Evolutionary conservation across 2,329 filamentous ascomycete species (phyloP), one percentile per base, ranked within the genome.

Genomic region (Penicillium sclerotigenum): DNA sequence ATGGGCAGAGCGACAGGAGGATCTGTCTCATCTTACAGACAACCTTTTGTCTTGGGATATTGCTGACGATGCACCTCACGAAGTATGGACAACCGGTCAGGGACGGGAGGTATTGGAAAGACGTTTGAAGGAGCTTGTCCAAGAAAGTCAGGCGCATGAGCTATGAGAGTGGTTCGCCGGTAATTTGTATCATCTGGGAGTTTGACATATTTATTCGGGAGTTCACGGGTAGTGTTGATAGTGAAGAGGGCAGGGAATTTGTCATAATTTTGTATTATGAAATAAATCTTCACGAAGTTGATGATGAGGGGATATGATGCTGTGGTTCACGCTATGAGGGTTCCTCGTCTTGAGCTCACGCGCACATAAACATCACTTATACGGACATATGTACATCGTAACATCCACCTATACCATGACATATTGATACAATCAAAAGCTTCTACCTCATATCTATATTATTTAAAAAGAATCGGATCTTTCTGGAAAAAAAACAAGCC

Each of bases 1-100:
- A 54, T 99, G 94, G 94, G 87, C 89, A 71, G 78, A 83, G 61
- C 91, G 91, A 72, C 94, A 99, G 78, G 81, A 89, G 64, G 92
- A 96, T 67, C 75, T 97, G 59, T 91, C 87, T 8, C 84, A 82
- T 57, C 78, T 97, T 63, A 97, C 93, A 0, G 81, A 87, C 50
- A 91, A 91, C 46, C 77, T 97, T 49, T 73, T 89, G 55, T 79
- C 83, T 37, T 99, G 93, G 92, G 91, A 96, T 72, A 83, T 96
- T 50, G 90, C 97, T 11, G 84, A 89, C 55, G 83, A 87, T 59
- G 91, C 92, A 3, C 89, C 91, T 5, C 90, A 96, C 71, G 83
- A 92, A 70, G 87, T 97, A 0, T 99, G 94, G 94, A 78, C 77
- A 65, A 90, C 87, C 3, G 72, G 80, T 2, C 83, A 91, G 46